These are phyloP conservation scores for Marsdenia floribunda DNA, from an alignment of 257 asterid genomes.

Conservation along the genomic window DNA sequence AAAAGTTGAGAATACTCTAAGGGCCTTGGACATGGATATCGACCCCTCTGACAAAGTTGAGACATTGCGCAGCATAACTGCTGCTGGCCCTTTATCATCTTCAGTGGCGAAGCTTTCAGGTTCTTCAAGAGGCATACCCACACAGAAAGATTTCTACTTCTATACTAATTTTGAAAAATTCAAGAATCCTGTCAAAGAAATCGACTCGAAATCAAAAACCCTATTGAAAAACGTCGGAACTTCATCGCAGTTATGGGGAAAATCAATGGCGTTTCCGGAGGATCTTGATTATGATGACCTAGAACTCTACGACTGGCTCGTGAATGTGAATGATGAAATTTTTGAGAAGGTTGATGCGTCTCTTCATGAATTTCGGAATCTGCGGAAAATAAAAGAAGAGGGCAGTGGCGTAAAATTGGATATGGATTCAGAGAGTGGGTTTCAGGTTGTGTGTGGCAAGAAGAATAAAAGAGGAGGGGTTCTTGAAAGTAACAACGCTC, in stretches of 20 bases:
- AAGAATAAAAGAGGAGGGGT: constrained; percentile 45
- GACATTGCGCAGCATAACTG: constrained; percentile 35
- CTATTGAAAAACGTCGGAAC: constrained; percentile 48
- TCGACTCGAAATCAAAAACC: constrained; percentile 43
- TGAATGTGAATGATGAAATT: constrained; percentile 61
- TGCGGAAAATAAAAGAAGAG: constrained; percentile 57
- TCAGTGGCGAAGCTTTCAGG: constrained; percentile 69
- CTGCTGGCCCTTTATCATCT: constrained; percentile 45
- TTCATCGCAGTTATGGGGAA: constrained; percentile 49
- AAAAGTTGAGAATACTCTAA: not conserved
- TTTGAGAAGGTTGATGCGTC: constrained; percentile 66
- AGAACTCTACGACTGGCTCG: constrained; percentile 80
- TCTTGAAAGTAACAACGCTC: constrained; percentile 22
- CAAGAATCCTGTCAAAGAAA: constrained; percentile 48
- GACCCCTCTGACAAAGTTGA: constrained; percentile 50
- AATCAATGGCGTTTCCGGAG: constrained; percentile 44
- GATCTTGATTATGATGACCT: constrained; percentile 49
- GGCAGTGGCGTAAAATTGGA: constrained; percentile 40
- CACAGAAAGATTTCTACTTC: constrained; percentile 73
- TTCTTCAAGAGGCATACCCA: constrained; percentile 71
- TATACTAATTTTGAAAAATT: constrained; percentile 75
- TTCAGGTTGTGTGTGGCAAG: constrained; percentile 70
- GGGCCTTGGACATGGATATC: constrained; percentile 39
- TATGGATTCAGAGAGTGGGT: constrained; percentile 49
- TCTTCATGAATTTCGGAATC: constrained; percentile 54